Evolutionary conservation across 352 stramenopile species (phyloP), one percentile per base, ranked within the genome.

Genomic region (Nothophytophthora sp.): DNA sequence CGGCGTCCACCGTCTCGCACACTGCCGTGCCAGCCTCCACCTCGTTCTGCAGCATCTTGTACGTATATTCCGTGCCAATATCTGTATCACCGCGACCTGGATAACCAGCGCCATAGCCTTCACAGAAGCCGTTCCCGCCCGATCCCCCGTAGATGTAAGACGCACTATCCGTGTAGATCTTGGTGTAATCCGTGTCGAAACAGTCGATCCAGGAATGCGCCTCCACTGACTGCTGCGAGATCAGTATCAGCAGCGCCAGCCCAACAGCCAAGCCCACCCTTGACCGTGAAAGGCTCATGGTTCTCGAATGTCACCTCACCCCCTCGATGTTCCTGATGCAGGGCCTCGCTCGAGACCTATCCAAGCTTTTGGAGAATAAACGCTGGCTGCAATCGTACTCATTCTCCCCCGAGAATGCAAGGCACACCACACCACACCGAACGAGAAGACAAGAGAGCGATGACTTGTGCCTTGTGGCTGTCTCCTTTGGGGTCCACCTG

Each of bases 21-120:
- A 79, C 64, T 1, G 33, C 30, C 13, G 61, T 49, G 38, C 68
- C 68, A 7, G 38, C 50, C 5, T 75, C 64, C 16, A 68, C 68
- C 35, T 75, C 49, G 52, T 75, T 69, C 55, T 73, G 71, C 44
- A 79, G 60, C 62, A 79, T 79, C 35, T 79, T 79, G 56, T 79
- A 57, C 34, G 68, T 79, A 50, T 73, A 76, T 34, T 57, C 44
- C 5, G 58, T 58, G 2, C 69, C 69, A n/a, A 75, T 76, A 33
- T 77, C 57, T 6, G 52, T 50, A 30, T 59, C 52, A 29, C 70
- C 70, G 25, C 70, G 70, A 1, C 68, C 70, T 0, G 68, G 68
- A 49, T 72, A 82, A 19, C 66, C 68, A 2, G 69, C 63, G 32
- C 62, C 64, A 24, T 79, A 82, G 38, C 71, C 71, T 8, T 76